Base-by-base conservation (phyloP, 1,139 yeast species). In the Blastobotrys arbuscula region DNA sequence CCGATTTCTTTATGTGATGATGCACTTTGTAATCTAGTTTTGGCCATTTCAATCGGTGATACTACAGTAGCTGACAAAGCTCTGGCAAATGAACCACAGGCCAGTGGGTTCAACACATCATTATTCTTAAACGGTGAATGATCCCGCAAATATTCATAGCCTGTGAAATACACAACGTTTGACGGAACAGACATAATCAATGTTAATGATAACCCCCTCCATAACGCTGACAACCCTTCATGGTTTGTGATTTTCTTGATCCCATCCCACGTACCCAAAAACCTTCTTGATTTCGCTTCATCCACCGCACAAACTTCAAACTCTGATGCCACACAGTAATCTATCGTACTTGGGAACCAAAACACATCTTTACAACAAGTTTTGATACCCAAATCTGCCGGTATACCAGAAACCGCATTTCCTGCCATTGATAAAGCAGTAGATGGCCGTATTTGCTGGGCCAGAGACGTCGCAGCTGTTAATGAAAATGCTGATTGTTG, bases 181-280 rank as follows among this genome's bases (percentile, higher is more conserved):
- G 97, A 79, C 0, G 99, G 99, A 0, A 90, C 72, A 0, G 97
- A 88, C 96, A 92, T 94, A 20, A 88, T 55, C 15, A 92, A 68
- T 0, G 95, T 88, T 26, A 92, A 67, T 0, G 94, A 78, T 33
- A 94, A 75, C 0, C 98, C 98, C 45, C 98, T 71, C 95, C 97
- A 92, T 19, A 94, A 71, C 0, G 96, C 83, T 1, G 74, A 51
- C 0, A 79, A 34, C 0, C 98, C 98, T 66, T 92, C 98, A 40
- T 77, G 72, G 30, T 74, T 70, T 2, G 81, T 74, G 28, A 90
- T 88, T 48, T 77, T 76, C 5, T 69, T 59, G 54, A 90, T 74
- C 0, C 96, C 95, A 53, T 85, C 87, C 66, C 80, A 76, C 0
- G 95, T 86, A 4, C 94, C 77, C 20, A 65, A 59, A 52, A 73